These are phyloP conservation scores for Aspergillus pseudoglaucus DNA, from an alignment of 2,329 filamentous ascomycete genomes.

Conservation along the genomic window DNA sequence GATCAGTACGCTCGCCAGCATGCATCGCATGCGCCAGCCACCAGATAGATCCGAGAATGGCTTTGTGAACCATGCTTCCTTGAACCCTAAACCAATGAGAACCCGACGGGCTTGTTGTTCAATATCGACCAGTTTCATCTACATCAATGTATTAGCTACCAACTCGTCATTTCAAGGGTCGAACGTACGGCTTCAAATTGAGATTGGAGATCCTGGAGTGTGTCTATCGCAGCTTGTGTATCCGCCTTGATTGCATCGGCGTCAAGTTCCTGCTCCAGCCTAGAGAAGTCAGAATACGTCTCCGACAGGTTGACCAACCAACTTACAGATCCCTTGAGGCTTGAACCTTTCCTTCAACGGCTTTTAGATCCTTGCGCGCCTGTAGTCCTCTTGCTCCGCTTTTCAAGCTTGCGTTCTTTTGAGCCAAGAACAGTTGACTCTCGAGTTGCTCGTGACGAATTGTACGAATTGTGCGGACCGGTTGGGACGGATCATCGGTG, in stretches of 20 bases:
- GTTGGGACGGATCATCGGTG: slow-evolving; percentile 48
- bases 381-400: slow-evolving; percentile 70
- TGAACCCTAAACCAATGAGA: slow-evolving; percentile 65
- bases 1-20: slow-evolving; percentile 59
- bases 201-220: slow-evolving; percentile 62
- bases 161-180: not conserved
- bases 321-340: slow-evolving; percentile 50
- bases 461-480: slow-evolving; percentile 55
- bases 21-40: slow-evolving; percentile 66
- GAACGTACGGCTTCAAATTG: slow-evolving; percentile 55
- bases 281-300: slow-evolving; percentile 4
- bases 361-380: slow-evolving; percentile 67
- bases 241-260: slow-evolving; percentile 55
- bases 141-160: not conserved
- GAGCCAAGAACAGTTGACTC: slow-evolving; percentile 59
- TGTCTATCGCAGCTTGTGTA: slow-evolving; percentile 62
- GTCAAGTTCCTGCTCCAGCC: slow-evolving; percentile 52
- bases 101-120: slow-evolving; percentile 62
- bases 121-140: slow-evolving; percentile 53
- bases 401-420: slow-evolving; percentile 66
- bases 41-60: slow-evolving; percentile 64
- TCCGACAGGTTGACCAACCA: not conserved
- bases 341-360: slow-evolving; percentile 60
- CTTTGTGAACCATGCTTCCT: slow-evolving; percentile 53
- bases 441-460: slow-evolving; percentile 58